phyloP scores from a whole-genome alignment of 164 flowering plant genomes.

The Nelumbo lutea region DNA sequence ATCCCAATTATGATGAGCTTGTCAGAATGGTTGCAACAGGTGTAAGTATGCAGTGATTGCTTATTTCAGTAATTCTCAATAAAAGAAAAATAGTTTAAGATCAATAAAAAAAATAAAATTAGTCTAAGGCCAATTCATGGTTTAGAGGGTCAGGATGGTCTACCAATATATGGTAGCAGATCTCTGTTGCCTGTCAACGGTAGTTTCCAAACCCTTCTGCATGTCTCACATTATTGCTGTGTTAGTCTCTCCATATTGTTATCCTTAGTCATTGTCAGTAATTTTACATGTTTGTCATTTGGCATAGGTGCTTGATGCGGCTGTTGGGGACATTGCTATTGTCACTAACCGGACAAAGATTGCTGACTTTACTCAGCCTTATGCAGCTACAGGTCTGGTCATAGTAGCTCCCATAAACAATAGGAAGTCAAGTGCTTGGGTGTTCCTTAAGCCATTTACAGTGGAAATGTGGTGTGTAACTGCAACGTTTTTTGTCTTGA shows the following conservation, averaged over 20 bases:
- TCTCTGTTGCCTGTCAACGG: not conserved
- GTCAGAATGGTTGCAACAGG: conserved; percentile 42
- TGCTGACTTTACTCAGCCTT: conserved; percentile 87
- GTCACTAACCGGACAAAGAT: conserved; percentile 57
- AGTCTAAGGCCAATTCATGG: not conserved
- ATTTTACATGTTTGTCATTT: conserved; percentile 1
- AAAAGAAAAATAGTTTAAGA: not conserved
- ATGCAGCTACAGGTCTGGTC: conserved; percentile 59
- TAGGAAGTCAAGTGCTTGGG: conserved; percentile 63
- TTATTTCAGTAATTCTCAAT: not conserved
- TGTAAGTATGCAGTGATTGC: conserved; percentile 38
- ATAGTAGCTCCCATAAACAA: conserved; percentile 50
- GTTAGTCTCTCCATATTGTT: not conserved
- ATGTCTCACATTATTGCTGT: not conserved
- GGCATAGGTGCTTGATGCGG: conserved; percentile 65
- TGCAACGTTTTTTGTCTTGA: conserved; percentile 55
- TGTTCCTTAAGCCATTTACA: conserved; percentile 74
- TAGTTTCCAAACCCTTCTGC: not conserved
- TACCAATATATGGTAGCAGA: not conserved
- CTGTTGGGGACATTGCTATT: conserved; percentile 77
- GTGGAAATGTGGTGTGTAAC: conserved; percentile 65
- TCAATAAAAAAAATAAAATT: not conserved
- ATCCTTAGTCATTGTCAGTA: not conserved
- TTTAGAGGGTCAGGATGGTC: not conserved
- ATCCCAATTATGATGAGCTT: conserved; percentile 59